Evolutionary conservation across 768 basidiomycete species (phyloP).

Genomic region (Paxillus involutus): DNA sequence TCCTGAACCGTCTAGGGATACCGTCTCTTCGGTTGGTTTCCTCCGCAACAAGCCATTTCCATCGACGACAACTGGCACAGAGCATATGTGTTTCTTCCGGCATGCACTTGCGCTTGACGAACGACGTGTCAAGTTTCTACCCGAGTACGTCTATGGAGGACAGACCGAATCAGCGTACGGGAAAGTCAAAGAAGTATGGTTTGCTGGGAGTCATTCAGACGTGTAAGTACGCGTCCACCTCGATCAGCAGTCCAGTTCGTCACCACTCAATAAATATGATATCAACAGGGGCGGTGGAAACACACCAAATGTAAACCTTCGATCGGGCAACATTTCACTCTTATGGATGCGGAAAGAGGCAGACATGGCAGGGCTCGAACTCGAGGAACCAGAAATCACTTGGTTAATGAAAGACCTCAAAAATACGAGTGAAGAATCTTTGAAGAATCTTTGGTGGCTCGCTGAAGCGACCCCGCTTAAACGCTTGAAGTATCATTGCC

Average conservation of each 20-base stretch:
- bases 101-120: constrained; percentile 38
- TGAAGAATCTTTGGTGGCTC: not conserved
- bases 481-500: constrained; percentile 1
- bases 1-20: constrained; percentile 25
- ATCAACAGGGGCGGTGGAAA: constrained; percentile 21
- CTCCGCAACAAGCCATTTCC: constrained; percentile 14
- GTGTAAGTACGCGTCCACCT: constrained; percentile 24
- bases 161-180: not conserved
- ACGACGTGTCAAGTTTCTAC: constrained; percentile 34
- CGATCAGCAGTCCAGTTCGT: not conserved
- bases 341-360: constrained; percentile 30
- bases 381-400: constrained; percentile 4
- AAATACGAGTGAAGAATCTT: constrained; percentile 5
- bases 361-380: constrained; percentile 13
- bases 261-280: not conserved
- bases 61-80: constrained; percentile 11
- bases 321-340: constrained; percentile 13
- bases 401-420: constrained; percentile 8
- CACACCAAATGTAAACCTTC: constrained; percentile 2
- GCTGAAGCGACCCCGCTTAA: constrained; percentile 3
- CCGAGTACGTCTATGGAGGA: constrained; percentile 24
- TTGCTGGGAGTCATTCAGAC: constrained; percentile 30
- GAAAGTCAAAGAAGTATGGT: constrained; percentile 34
- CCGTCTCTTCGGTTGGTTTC: constrained; percentile 34
- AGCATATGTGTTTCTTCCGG: constrained; percentile 32